Conservation (phyloP, 208 protist genomes). For the Kentomonas sorsogonicus region DNA sequence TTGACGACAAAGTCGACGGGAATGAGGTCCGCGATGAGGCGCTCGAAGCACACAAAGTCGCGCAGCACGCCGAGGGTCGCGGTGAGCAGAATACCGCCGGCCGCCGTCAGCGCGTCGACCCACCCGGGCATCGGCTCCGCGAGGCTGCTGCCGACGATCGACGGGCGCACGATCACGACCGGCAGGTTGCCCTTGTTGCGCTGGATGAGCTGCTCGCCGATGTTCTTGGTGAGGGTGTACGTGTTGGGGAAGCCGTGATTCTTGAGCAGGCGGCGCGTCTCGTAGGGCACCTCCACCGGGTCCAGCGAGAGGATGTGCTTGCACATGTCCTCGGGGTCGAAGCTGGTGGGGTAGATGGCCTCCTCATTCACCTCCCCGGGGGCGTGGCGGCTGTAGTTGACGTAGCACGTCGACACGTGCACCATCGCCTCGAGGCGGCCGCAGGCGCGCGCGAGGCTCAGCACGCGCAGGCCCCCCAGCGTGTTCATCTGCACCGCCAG, state of each 20-base stretch:
- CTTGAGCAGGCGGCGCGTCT: conserved; percentile 40
- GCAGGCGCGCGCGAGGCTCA: conserved; percentile 70
- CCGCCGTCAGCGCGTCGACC: conserved; percentile 79
- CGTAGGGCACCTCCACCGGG: conserved; percentile 32
- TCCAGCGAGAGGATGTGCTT: conserved; percentile 72
- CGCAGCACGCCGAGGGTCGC: conserved; percentile 57
- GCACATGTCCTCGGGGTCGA: conserved; percentile 71
- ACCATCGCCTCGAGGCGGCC: conserved; percentile 66
- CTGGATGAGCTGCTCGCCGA: conserved; percentile 71
- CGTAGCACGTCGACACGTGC: conserved; percentile 87
- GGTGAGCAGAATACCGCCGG: conserved; percentile 70
- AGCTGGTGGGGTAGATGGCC: conserved; percentile 66
- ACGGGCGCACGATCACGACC: conserved; percentile 71
- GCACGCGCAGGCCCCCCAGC: conserved; percentile 64
- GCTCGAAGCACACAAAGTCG: conserved; percentile 36
- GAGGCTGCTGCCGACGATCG: conserved; percentile 80
- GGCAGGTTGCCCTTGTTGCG: conserved; percentile 54
- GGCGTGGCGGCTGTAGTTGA: conserved; percentile 67
- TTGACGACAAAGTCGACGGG: conserved; percentile 86
- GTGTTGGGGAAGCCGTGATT: conserved; percentile 80
- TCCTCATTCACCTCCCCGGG: conserved; percentile 43
- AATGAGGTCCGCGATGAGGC: conserved; percentile 62
- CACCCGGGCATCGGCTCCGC: conserved; percentile 75
- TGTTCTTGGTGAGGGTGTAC: conserved; percentile 87
- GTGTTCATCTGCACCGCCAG: conserved; percentile 80